These are phyloP conservation scores for Geotrichum phurueaensis DNA, from an alignment of 1,139 yeast genomes.

Conservation along the genomic window DNA sequence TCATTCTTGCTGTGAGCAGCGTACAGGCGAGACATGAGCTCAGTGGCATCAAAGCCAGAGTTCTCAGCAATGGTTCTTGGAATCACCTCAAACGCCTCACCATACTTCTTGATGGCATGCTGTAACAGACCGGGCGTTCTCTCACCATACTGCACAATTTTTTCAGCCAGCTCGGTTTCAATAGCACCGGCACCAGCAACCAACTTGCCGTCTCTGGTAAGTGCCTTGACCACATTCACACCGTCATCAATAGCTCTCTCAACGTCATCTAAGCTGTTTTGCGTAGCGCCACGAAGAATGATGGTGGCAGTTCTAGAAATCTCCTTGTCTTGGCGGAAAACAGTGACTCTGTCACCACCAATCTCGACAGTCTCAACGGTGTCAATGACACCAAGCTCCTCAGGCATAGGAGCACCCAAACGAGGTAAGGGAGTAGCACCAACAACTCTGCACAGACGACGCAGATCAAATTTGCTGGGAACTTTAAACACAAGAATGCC, in stretches of 20 bases:
- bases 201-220: conserved; percentile 70
- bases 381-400: conserved; percentile 86
- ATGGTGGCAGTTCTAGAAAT: conserved; percentile 73
- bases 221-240: conserved; percentile 84
- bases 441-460: conserved; percentile 92
- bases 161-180: conserved; percentile 82
- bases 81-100: conserved; percentile 87
- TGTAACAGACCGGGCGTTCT: conserved; percentile 89
- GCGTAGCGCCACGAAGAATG: conserved; percentile 95
- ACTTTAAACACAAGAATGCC: conserved; percentile 81
- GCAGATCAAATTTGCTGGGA: conserved; percentile 86
- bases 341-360: conserved; percentile 96
- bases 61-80: conserved; percentile 94
- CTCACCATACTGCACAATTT: conserved; percentile 80
- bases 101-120: conserved; percentile 89
- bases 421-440: conserved; percentile 96
- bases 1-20: conserved; percentile 62
- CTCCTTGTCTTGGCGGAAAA: conserved; percentile 72
- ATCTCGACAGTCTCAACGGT: conserved; percentile 86
- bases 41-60: conserved; percentile 86
- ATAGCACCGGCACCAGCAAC: conserved; percentile 96
- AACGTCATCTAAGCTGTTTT: conserved; percentile 83
- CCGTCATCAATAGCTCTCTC: conserved; percentile 98
- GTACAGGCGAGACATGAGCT: conserved; percentile 76
- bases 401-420: conserved; percentile 93